A percentile compares a stretch with the other conserved stretches of the same genome.
Evolutionary conservation across 1,284 basidiomycete genomes (phyloP).

Genomic region (Ganoderma lucidum): DNA sequence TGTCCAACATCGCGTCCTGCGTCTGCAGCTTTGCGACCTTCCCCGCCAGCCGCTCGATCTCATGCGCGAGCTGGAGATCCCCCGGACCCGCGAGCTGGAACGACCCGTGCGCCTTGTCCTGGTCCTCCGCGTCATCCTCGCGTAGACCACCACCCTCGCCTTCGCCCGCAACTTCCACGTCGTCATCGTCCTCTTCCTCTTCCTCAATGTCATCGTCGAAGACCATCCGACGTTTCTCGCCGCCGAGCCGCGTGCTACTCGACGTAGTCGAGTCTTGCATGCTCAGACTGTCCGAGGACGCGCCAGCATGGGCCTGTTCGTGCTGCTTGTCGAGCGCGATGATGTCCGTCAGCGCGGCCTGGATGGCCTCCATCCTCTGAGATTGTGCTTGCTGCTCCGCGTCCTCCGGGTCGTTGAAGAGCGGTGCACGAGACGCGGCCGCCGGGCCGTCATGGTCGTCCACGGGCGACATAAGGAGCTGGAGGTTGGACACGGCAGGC

Average conservation of each 20-base stretch:
- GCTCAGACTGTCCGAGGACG: constrained; percentile 29
- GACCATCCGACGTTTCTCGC: constrained; percentile 31
- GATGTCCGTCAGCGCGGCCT: constrained; percentile 93
- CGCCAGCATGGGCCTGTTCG: constrained; percentile 31
- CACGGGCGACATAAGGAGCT: constrained; percentile 79
- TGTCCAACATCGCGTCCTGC: constrained; percentile 86
- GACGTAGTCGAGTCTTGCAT: constrained; percentile 26
- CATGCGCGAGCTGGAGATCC: constrained; percentile 85
- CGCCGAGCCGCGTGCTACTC: constrained; percentile 16
- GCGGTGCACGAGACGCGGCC: constrained; percentile 67
- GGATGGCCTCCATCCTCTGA: constrained; percentile 91
- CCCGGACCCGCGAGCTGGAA: constrained; percentile 84
- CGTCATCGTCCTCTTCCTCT: constrained; percentile 47
- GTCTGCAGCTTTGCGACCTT: constrained; percentile 81
- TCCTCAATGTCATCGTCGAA: constrained; percentile 47
- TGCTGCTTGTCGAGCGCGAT: constrained; percentile 79
- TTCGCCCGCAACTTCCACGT: constrained; percentile 49
- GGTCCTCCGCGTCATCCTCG: constrained; percentile 51
- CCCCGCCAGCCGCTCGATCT: constrained; percentile 79
- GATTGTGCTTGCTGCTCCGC: constrained; percentile 54
- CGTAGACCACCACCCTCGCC: background rate
- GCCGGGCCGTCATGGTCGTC: constrained; percentile 47
- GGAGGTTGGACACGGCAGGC: constrained; percentile 65
- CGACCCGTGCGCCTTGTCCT: constrained; percentile 53
- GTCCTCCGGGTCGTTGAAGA: constrained; percentile 83